Evolutionary conservation across 805 yeast species (phyloP).

Genomic region (Wickerhamiella cacticola): DNA sequence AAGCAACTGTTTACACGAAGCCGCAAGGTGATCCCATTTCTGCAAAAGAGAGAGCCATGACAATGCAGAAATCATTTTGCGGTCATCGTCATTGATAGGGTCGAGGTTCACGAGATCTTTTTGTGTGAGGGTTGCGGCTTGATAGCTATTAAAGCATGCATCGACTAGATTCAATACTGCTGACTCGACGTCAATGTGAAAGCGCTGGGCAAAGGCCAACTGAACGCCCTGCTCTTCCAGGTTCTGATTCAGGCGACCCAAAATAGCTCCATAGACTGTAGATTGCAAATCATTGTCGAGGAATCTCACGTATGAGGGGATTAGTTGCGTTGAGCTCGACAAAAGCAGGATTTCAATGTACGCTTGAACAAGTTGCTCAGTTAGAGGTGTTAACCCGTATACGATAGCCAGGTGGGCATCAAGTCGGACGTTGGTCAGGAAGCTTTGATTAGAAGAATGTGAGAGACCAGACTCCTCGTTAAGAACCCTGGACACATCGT

Average conservation of each 20-base stretch:
- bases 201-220: neutral
- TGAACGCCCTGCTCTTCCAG: neutral
- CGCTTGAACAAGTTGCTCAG: constrained; percentile 1
- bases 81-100: neutral
- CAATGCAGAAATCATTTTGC: neutral
- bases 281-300: neutral
- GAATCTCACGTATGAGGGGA: constrained; percentile 6
- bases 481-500: neutral
- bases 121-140: neutral
- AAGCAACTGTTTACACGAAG: neutral
- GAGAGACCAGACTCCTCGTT: neutral
- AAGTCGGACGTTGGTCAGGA: neutral
- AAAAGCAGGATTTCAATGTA: constrained; percentile 1
- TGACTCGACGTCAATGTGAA: neutral
- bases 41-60: constrained; percentile 1
- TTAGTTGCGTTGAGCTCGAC: neutral
- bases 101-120: neutral
- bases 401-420: constrained; percentile 4
- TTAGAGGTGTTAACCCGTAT: neutral
- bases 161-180: neutral
- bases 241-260: neutral
- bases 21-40: constrained; percentile 4
- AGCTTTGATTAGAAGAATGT: neutral
- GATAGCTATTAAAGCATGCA: neutral
- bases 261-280: neutral